These are phyloP conservation scores for Rubroboletus satanas DNA, from an alignment of 768 basidiomycete species.

Conservation along the genomic window DNA sequence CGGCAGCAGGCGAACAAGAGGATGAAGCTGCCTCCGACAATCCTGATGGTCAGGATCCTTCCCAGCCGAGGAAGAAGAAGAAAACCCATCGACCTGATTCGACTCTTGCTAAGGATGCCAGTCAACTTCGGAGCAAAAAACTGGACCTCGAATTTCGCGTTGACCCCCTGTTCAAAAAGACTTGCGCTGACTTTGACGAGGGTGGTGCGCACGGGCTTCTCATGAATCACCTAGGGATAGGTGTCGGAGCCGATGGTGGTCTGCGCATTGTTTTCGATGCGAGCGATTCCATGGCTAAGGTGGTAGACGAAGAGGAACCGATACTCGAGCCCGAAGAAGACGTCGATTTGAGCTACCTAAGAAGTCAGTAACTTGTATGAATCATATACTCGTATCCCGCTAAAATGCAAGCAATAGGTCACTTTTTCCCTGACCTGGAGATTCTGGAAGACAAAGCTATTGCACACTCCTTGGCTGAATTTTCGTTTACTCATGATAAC, in stretches of 20 bases:
- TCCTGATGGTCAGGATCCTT: conserved; percentile 63
- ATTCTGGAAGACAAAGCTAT: conserved; percentile 67
- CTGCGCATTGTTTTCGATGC: conserved; percentile 95
- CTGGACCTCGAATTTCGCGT: conserved; percentile 94
- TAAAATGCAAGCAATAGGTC: conserved; percentile 36
- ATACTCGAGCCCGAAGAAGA: conserved; percentile 66
- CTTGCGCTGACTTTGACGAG: conserved; percentile 97
- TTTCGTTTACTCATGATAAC: conserved; percentile 72
- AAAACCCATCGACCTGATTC: conserved; percentile 69
- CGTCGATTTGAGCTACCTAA: conserved; percentile 60
- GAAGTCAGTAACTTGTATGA: conserved; percentile 42
- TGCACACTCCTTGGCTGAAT: conserved; percentile 73
- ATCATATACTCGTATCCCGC: not conserved
- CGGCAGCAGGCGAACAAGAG: conserved; percentile 54
- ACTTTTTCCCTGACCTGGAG: conserved; percentile 71
- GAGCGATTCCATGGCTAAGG: conserved; percentile 81
- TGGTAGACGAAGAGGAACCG: conserved; percentile 62
- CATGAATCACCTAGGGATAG: conserved; percentile 90
- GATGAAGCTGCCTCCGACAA: conserved; percentile 57
- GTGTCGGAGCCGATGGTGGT: conserved; percentile 72
- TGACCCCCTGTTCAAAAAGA: conserved; percentile 96
- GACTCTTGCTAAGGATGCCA: conserved; percentile 84
- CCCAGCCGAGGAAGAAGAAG: conserved; percentile 55
- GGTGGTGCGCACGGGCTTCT: conserved; percentile 93
- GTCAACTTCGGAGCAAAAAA: conserved; percentile 84